phyloP scores from a whole-genome alignment of 2,329 filamentous ascomycete species.

The Alternaria brassicicola region DNA sequence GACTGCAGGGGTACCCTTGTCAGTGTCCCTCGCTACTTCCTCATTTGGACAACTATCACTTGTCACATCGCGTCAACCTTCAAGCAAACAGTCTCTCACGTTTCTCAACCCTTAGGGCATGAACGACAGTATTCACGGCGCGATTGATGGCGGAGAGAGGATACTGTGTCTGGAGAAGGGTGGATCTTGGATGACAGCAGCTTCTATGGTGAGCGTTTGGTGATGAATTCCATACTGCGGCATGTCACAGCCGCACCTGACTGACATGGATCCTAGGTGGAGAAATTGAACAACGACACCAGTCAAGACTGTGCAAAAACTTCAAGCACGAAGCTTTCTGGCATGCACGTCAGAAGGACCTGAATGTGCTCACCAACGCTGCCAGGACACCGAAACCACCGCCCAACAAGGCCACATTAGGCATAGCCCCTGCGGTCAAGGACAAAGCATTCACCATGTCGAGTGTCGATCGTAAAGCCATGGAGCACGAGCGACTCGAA shows the following conservation, averaged over 20 bases:
- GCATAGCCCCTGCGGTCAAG: background rate
- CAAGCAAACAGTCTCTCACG: background rate
- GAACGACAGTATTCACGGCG: background rate
- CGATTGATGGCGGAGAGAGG: constrained; percentile 33
- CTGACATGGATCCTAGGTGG: constrained; percentile 31
- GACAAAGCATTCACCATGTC: constrained; percentile 8
- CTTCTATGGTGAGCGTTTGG: constrained; percentile 50
- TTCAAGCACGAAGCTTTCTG: constrained; percentile 26
- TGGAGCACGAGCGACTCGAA: constrained; percentile 21
- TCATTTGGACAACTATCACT: constrained; percentile 17
- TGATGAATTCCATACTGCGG: background rate
- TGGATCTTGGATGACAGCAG: constrained; percentile 53
- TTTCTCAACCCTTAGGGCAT: constrained; percentile 10
- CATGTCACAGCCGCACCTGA: background rate
- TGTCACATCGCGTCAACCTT: constrained; percentile 12
- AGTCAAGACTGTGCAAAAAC: constrained; percentile 23
- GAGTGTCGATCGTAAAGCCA: constrained; percentile 15
- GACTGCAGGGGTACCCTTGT: constrained; percentile 22
- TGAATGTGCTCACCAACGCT: constrained; percentile 31
- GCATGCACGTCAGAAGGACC: constrained; percentile 26
- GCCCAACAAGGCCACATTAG: background rate
- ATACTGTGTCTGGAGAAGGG: constrained; percentile 38
- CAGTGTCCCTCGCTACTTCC: constrained; percentile 11
- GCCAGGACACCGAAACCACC: constrained; percentile 1
- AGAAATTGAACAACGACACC: constrained; percentile 34